Percentiles rank a stretch among this genome's conserved stretches.
Evolutionary conservation across 345 rosid genomes (phyloP).

Genomic region (Pseudoturritis turrita): DNA sequence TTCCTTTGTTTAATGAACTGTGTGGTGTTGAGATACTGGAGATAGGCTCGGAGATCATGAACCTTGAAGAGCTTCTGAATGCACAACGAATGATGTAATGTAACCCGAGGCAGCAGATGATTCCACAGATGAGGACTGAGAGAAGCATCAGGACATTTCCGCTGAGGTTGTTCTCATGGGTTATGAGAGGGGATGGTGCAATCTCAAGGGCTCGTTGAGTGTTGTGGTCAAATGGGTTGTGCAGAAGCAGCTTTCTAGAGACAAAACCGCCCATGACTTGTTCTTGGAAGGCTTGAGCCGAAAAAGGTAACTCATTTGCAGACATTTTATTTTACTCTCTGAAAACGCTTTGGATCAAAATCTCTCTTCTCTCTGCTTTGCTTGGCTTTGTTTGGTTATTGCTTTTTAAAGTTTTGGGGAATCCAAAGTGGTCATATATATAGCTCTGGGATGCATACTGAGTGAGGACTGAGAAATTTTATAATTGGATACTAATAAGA

Average conservation of each 20-base stretch:
- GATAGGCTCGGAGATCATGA: slow-evolving; percentile 32
- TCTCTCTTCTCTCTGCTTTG: slow-evolving; percentile 3
- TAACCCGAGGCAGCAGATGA: slow-evolving; percentile 46
- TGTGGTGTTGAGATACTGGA: slow-evolving; percentile 10
- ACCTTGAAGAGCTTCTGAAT: slow-evolving; percentile 41
- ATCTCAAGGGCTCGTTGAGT: slow-evolving; percentile 7
- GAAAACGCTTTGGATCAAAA: background rate
- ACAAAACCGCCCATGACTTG: slow-evolving; percentile 13
- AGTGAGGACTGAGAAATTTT: background rate
- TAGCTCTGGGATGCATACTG: slow-evolving; percentile 1
- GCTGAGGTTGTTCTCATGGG: slow-evolving; percentile 30
- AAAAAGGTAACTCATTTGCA: slow-evolving; percentile 17
- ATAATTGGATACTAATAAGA: slow-evolving; percentile 8
- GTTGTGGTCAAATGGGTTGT: slow-evolving; percentile 24
- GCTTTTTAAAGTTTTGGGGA: background rate
- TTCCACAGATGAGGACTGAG: slow-evolving; percentile 44
- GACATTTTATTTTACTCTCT: slow-evolving; percentile 7
- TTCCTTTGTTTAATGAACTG: slow-evolving; percentile 30
- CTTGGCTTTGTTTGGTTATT: slow-evolving; percentile 1
- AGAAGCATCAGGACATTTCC: slow-evolving; percentile 43
- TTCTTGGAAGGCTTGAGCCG: slow-evolving; percentile 27
- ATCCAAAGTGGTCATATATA: slow-evolving; percentile 20
- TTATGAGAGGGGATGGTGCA: slow-evolving; percentile 18
- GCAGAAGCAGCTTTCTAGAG: slow-evolving; percentile 35
- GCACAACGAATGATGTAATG: slow-evolving; percentile 49